These are phyloP conservation scores for Mollisia scopiformis DNA, from an alignment of 2,329 filamentous ascomycete genomes.

Conservation along the genomic window DNA sequence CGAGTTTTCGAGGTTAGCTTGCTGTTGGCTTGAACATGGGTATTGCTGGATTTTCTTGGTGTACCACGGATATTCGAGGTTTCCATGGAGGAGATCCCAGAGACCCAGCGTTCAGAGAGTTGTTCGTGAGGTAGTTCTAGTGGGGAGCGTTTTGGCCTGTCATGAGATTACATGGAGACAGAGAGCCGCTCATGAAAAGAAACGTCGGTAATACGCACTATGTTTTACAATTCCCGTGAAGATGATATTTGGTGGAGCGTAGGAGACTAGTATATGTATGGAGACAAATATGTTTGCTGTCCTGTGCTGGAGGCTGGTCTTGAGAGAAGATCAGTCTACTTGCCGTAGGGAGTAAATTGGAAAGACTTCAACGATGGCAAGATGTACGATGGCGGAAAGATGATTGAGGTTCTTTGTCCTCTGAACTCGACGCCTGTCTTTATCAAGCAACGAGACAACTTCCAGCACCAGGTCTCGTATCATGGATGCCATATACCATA, in stretches of 20 bases:
- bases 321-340: slow-evolving; percentile 50
- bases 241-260: slow-evolving; percentile 58
- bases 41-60: slow-evolving; percentile 66
- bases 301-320: slow-evolving; percentile 56
- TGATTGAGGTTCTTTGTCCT: slow-evolving; percentile 45
- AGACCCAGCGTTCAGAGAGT: slow-evolving; percentile 59
- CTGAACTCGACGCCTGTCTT: slow-evolving; percentile 53
- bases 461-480: not conserved
- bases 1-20: slow-evolving; percentile 60
- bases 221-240: slow-evolving; percentile 66
- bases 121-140: slow-evolving; percentile 71
- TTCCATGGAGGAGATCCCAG: slow-evolving; percentile 67
- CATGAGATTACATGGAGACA: slow-evolving; percentile 68
- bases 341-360: slow-evolving; percentile 53
- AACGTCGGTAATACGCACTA: slow-evolving; percentile 61
- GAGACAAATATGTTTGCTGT: slow-evolving; percentile 58
- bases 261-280: slow-evolving; percentile 67
- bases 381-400: slow-evolving; percentile 42
- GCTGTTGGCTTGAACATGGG: slow-evolving; percentile 69
- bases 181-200: slow-evolving; percentile 68
- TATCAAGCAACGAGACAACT: slow-evolving; percentile 4
- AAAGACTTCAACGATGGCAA: slow-evolving; percentile 40
- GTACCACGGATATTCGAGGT: slow-evolving; percentile 72
- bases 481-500: too few species aligned
- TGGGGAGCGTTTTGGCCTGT: slow-evolving; percentile 71